These are phyloP conservation scores for Vararia minispora DNA, from an alignment of 768 basidiomycete genomes.

Conservation along the genomic window DNA sequence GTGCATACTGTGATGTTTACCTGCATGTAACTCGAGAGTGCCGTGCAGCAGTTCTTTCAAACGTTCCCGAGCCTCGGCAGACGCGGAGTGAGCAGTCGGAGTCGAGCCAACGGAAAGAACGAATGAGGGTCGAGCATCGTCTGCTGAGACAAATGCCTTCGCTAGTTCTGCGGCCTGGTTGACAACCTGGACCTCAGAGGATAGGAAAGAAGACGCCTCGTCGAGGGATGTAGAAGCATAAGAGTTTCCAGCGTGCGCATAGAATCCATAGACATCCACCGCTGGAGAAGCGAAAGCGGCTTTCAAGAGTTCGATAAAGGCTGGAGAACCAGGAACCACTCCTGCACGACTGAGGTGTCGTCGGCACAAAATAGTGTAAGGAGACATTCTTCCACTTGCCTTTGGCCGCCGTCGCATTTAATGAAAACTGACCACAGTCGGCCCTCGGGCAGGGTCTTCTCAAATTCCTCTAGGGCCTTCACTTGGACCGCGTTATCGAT, in stretches of 20 bases:
- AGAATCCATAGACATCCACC: constrained; percentile 71
- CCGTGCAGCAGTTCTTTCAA: constrained; percentile 43
- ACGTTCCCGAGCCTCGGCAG: constrained; percentile 32
- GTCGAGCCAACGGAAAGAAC: constrained; percentile 80
- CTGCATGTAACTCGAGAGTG: constrained; percentile 65
- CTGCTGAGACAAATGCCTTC: constrained; percentile 31
- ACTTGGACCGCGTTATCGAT: constrained; percentile 73
- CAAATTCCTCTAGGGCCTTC: constrained; percentile 49
- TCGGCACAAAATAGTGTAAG: constrained; percentile 5
- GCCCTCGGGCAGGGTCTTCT: constrained; percentile 26
- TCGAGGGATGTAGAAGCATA: constrained; percentile 63
- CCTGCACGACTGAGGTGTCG: constrained; percentile 57
- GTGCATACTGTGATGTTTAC: constrained; percentile 21
- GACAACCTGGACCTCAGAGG: constrained; percentile 59
- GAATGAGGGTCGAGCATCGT: constrained; percentile 34
- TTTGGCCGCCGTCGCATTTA: constrained; percentile 68
- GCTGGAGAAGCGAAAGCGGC: constrained; percentile 40
- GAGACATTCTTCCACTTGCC: constrained; percentile 37
- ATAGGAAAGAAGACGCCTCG: constrained; percentile 56
- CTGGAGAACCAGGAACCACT: constrained; percentile 37
- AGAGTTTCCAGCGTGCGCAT: constrained; percentile 67
- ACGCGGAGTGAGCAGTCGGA: constrained; percentile 75
- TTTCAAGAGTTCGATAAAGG: constrained; percentile 45
- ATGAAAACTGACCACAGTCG: constrained; percentile 68
- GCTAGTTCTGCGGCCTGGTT: constrained; percentile 53